These are phyloP conservation scores for Sutorius eximius DNA, from an alignment of 1,284 basidiomycete species.

Conservation along the genomic window DNA sequence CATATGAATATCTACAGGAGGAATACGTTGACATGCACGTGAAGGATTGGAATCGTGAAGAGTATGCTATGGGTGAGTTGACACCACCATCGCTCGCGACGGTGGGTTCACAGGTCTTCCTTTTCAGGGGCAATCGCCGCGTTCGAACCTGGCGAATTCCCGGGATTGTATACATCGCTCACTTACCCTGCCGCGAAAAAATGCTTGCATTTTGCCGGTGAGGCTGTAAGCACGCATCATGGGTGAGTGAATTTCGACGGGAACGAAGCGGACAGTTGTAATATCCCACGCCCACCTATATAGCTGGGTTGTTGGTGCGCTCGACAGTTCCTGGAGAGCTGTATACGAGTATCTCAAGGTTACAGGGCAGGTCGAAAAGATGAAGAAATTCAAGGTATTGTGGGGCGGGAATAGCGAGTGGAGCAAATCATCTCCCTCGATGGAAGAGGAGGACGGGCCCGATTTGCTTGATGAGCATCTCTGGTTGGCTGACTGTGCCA, in stretches of 20 bases:
- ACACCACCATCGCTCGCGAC: neutral
- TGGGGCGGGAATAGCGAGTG: slow-evolving; percentile 29
- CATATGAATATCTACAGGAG: slow-evolving; percentile 1
- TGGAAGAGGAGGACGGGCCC: neutral
- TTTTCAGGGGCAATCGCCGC: slow-evolving; percentile 10
- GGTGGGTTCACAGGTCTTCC: neutral
- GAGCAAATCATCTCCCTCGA: neutral
- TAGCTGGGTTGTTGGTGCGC: slow-evolving; percentile 27
- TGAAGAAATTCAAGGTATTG: slow-evolving; percentile 6
- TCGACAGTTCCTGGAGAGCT: slow-evolving; percentile 30
- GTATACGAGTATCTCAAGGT: slow-evolving; percentile 24
- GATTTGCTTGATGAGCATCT: slow-evolving; percentile 14
- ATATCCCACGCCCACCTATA: neutral
- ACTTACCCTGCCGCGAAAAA: slow-evolving; percentile 11
- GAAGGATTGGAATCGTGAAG: slow-evolving; percentile 12
- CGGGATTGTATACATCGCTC: slow-evolving; percentile 12
- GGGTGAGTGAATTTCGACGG: slow-evolving; percentile 5
- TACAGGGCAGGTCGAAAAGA: slow-evolving; percentile 14
- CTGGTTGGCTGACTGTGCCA: slow-evolving; percentile 1
- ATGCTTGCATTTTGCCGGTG: slow-evolving; percentile 20
- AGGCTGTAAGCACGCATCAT: slow-evolving; percentile 18
- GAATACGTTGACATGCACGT: slow-evolving; percentile 14
- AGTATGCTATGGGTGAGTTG: slow-evolving; percentile 9
- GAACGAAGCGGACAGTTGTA: accelerated
- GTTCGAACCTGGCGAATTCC: slow-evolving; percentile 16